Evolutionary conservation across 768 basidiomycete genomes (phyloP).

Genomic region (Omphalotus guepiniiformis): DNA sequence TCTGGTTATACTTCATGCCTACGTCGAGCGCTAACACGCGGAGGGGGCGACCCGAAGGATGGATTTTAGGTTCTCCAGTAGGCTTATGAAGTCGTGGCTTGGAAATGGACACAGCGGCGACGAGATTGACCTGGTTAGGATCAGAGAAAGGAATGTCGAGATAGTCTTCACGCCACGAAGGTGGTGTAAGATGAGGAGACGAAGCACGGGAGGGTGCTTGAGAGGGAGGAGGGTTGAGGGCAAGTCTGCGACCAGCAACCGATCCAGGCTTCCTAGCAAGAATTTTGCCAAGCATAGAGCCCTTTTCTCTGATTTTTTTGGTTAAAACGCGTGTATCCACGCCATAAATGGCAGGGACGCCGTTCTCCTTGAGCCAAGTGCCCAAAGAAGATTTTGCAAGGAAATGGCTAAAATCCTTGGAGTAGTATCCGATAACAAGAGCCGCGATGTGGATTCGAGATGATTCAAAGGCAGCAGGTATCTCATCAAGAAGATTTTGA

Average conservation of each 20-base stretch:
- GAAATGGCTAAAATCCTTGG: conserved; percentile 92
- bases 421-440: conserved; percentile 90
- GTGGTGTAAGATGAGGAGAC: conserved; percentile 47
- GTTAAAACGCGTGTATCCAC: conserved; percentile 96
- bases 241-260: conserved; percentile 34
- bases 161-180: conserved; percentile 81
- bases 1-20: conserved; percentile 99
- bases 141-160: conserved; percentile 79
- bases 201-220: conserved; percentile 43
- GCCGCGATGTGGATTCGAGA: conserved; percentile 91
- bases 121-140: conserved; percentile 87
- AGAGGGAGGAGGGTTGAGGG: conserved; percentile 31
- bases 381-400: conserved; percentile 85
- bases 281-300: conserved; percentile 85
- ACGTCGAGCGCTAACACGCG: conserved; percentile 92
- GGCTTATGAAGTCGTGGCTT: conserved; percentile 68
- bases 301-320: conserved; percentile 93
- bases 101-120: conserved; percentile 79
- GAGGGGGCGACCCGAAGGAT: conserved; percentile 76
- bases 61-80: conserved; percentile 47
- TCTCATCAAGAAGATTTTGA: conserved; percentile 38
- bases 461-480: conserved; percentile 87
- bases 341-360: conserved; percentile 91
- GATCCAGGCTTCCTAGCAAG: conserved; percentile 57
- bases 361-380: conserved; percentile 92